A percentile compares a stretch with the other conserved stretches of the same genome.
These are phyloP conservation scores for Fistulifera pelliculosa DNA, from an alignment of 108 stramenopile genomes.

Conservation along the genomic window DNA sequence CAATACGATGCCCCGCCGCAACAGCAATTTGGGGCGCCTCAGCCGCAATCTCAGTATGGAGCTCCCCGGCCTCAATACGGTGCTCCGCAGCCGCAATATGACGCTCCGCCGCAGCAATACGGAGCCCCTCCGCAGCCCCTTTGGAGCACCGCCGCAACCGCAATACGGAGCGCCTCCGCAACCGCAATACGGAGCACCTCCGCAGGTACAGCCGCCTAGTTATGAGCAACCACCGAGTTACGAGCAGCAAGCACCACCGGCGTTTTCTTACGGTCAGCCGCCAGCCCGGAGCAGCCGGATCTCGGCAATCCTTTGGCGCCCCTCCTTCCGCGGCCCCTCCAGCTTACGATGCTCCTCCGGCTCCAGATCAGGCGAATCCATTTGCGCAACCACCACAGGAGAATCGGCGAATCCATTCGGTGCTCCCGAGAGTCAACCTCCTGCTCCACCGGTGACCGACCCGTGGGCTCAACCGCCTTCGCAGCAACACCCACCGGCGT, in stretches of 20 bases:
- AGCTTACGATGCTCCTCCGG: constrained; percentile 13
- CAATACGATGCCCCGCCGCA: constrained; percentile 4
- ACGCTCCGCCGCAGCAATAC: neutral
- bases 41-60: constrained; percentile 22
- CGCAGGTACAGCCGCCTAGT: constrained; percentile 11
- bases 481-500: constrained; percentile 5
- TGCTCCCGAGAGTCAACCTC: constrained; percentile 1
- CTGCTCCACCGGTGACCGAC: constrained; percentile 10
- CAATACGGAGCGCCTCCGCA: constrained; percentile 18
- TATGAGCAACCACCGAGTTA: neutral
- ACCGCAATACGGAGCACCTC: constrained; percentile 2
- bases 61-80: constrained; percentile 6
- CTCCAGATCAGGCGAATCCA: neutral
- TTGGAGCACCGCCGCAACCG: constrained; percentile 1
- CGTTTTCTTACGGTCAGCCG: constrained; percentile 6
- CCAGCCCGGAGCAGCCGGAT: constrained; percentile 13
- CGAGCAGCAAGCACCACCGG: neutral
- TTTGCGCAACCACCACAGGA: constrained; percentile 1
- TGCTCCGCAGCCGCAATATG: neutral
- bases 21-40: constrained; percentile 18
- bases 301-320: constrained; percentile 24
- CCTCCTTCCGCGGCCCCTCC: constrained; percentile 8
- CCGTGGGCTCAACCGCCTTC: constrained; percentile 19
- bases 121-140: constrained; percentile 1
- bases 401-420: neutral